A percentile compares a stretch with the other conserved stretches of the same genome.
These are phyloP conservation scores for Exophiala calicioides DNA, from an alignment of 2,329 filamentous ascomycete genomes.

Conservation along the genomic window DNA sequence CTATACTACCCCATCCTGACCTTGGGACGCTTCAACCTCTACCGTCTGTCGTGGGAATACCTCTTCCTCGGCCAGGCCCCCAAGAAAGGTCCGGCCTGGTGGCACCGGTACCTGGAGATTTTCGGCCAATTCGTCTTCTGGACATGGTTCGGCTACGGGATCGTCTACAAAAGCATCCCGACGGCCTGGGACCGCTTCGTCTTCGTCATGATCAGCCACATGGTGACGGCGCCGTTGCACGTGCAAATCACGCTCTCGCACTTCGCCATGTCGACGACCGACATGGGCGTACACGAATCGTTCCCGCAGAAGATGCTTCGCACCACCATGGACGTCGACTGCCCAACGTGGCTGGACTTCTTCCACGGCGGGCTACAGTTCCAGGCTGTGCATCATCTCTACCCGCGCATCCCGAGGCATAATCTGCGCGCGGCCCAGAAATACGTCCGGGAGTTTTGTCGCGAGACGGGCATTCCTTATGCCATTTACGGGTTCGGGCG, in stretches of 20 bases:
- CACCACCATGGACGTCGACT: constrained; percentile 92
- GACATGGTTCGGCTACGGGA: constrained; percentile 80
- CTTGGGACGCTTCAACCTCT: constrained; percentile 85
- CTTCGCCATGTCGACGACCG: constrained; percentile 89
- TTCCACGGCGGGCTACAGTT: constrained; percentile 88
- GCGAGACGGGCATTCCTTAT: constrained; percentile 80
- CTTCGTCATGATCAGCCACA: constrained; percentile 78
- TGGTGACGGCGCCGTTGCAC: constrained; percentile 78
- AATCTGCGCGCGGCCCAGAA: constrained; percentile 75
- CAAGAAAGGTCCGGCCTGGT: constrained; percentile 74
- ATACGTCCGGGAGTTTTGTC: constrained; percentile 77
- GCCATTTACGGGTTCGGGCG: constrained; percentile 82
- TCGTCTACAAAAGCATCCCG: constrained; percentile 73
- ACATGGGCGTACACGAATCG: constrained; percentile 79
- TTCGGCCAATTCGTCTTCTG: constrained; percentile 78
- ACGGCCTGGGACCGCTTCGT: constrained; percentile 67
- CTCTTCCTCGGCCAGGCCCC: constrained; percentile 70
- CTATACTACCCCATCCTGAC: constrained; percentile 80
- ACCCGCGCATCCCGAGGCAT: constrained; percentile 78
- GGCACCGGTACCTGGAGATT: constrained; percentile 81
- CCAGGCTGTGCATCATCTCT: constrained; percentile 84
- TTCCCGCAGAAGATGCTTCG: constrained; percentile 89
- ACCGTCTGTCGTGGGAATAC: constrained; percentile 76
- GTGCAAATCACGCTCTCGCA: constrained; percentile 89
- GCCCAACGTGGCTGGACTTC: constrained; percentile 83